A percentile compares a stretch with the other conserved stretches of the same genome.
Conservation (phyloP, 73 alveolate genomes). For the Uronychia setigera region DNA sequence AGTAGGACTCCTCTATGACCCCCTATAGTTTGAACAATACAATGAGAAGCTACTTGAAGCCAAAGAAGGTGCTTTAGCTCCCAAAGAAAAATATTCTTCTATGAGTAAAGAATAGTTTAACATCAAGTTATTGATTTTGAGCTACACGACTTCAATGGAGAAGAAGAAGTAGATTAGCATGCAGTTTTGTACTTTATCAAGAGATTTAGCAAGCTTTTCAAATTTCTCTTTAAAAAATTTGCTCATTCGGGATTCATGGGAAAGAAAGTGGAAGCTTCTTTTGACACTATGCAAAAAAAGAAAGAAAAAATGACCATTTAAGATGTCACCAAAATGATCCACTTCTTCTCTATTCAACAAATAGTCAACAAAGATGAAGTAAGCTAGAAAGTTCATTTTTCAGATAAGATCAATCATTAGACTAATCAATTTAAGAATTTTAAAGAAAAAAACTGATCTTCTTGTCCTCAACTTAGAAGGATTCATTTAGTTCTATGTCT, state of each 20-base stretch:
- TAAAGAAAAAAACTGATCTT: constrained; percentile 32
- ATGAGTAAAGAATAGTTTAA: not conserved
- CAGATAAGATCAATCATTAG: not conserved
- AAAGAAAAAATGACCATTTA: constrained; percentile 24
- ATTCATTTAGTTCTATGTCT: constrained; percentile 22
- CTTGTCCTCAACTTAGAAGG: constrained; percentile 32
- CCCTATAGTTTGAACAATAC: not conserved
- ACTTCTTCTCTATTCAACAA: not conserved
- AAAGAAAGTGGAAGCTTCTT: constrained; percentile 14
- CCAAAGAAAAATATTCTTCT: no score
- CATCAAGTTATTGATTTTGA: constrained; percentile 16
- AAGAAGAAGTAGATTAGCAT: constrained; percentile 39
- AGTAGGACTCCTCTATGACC: not conserved
- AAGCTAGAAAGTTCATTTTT: not conserved
- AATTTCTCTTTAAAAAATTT: constrained; percentile 19
- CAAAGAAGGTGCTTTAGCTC: constrained; percentile 57
- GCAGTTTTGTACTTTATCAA: constrained; percentile 40
- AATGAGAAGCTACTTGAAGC: not conserved
- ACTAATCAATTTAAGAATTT: not conserved
- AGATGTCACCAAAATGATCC: constrained; percentile 21
- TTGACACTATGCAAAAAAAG: constrained; percentile 7
- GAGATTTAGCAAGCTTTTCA: constrained; percentile 17
- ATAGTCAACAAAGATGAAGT: constrained; percentile 1
- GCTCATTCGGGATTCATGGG: constrained; percentile 22
- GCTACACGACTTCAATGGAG: constrained; percentile 28